Conservation (phyloP, 148 eudicot genomes). For the Hydrangea macrophylla region DNA sequence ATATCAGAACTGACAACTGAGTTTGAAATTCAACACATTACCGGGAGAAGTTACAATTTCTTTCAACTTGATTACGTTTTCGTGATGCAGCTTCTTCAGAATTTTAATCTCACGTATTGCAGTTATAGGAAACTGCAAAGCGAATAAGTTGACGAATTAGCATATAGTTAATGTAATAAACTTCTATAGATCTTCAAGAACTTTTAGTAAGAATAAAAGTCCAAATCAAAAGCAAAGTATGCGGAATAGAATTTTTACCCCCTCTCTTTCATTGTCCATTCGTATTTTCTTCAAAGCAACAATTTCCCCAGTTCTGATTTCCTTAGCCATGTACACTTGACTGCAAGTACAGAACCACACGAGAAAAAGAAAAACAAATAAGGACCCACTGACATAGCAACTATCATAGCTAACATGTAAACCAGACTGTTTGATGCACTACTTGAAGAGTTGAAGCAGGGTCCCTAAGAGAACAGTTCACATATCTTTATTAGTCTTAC, state of each 20-base stretch:
- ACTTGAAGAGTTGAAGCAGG: too few species aligned
- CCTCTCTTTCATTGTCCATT: constrained; percentile 53
- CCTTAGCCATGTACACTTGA: constrained; percentile 47
- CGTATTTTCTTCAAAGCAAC: constrained; percentile 49
- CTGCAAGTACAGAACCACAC: constrained; percentile 24
- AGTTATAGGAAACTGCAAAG: constrained; percentile 63
- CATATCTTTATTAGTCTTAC: too few species aligned
- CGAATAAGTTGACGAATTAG: neutral
- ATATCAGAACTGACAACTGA: neutral
- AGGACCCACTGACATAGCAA: neutral
- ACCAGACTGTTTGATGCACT: too few species aligned
- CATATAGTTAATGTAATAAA: neutral
- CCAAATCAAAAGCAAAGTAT: neutral
- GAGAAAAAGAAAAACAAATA: neutral
- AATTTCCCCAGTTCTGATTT: constrained; percentile 39
- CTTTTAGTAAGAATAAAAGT: neutral
- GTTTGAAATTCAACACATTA: constrained; percentile 16
- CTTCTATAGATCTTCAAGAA: neutral
- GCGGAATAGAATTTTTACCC: constrained; percentile 25
- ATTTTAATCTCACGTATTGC: constrained; percentile 70
- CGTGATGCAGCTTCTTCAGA: constrained; percentile 65
- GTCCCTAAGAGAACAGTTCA: too few species aligned
- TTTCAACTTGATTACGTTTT: constrained; percentile 59
- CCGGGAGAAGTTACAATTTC: constrained; percentile 74
- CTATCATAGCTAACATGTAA: too few species aligned